phyloP scores from a whole-genome alignment of 2,329 filamentous ascomycete species.

The Amylocarpus encephaloides region DNA sequence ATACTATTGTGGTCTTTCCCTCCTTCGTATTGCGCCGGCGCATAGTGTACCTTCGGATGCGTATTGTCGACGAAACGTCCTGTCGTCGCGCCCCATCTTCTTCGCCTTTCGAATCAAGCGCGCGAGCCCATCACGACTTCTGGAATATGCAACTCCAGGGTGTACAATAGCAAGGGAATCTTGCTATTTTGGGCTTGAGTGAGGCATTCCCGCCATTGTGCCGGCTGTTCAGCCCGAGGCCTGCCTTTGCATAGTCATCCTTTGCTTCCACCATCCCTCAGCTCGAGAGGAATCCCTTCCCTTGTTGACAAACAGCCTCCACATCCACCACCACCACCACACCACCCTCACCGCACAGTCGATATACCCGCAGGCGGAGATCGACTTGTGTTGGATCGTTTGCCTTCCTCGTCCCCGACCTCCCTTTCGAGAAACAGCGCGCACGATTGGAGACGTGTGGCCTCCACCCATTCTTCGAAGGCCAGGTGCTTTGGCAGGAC shows the following conservation, averaged over 20 bases:
- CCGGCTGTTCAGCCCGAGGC: neutral
- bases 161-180: neutral
- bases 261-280: neutral
- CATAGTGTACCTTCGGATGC: no score
- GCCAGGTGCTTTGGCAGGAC: conserved; percentile 23
- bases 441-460: conserved; percentile 4
- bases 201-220: neutral
- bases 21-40: neutral
- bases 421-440: neutral
- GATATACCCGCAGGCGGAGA: conserved; percentile 45
- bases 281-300: neutral
- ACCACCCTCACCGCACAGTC: conserved; percentile 31
- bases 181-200: neutral
- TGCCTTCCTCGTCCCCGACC: conserved; percentile 24
- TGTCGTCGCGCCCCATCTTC: neutral
- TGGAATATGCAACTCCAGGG: neutral
- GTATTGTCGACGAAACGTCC: neutral
- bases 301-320: neutral
- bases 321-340: neutral
- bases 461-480: conserved; percentile 8
- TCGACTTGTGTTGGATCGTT: conserved; percentile 38
- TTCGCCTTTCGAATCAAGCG: no score
- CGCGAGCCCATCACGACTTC: neutral
- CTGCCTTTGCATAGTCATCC: neutral
- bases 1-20: neutral